These are phyloP conservation scores for Halteria grandinella DNA, from an alignment of 73 alveolate genomes.

Conservation along the genomic window DNA sequence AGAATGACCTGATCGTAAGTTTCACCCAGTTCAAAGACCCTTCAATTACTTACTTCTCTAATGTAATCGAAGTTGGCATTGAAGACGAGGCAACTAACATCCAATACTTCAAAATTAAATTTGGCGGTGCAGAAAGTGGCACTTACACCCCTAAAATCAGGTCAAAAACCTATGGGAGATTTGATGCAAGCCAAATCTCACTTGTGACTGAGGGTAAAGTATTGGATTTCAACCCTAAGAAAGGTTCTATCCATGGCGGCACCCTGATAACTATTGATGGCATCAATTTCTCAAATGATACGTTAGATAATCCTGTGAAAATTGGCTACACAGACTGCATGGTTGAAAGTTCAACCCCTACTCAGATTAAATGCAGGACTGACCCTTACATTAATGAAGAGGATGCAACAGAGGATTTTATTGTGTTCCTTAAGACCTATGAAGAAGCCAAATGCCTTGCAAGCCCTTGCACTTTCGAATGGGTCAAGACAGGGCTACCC, in stretches of 20 bases:
- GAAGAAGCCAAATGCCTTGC: constrained; percentile 26
- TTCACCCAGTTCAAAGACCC: neutral
- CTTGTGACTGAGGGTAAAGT: constrained; percentile 5
- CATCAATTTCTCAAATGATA: constrained; percentile 10
- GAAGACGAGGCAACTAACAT: too few species aligned
- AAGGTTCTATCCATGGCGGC: constrained; percentile 38
- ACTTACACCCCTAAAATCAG: neutral
- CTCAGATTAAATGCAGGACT: constrained; percentile 23
- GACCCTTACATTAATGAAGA: neutral
- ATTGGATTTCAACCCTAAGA: neutral
- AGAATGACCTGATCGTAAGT: neutral
- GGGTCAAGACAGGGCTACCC: constrained; percentile 9
- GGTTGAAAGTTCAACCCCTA: constrained; percentile 15
- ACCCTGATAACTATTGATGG: constrained; percentile 26
- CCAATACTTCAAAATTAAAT: too few species aligned
- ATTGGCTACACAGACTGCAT: constrained; percentile 39
- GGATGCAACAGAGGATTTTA: neutral
- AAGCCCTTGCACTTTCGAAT: constrained; percentile 6
- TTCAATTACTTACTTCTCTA: neutral
- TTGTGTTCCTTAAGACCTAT: constrained; percentile 21
- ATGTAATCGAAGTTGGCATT: neutral
- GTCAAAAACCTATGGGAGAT: neutral
- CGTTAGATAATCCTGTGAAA: constrained; percentile 20
- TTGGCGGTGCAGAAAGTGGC: constrained; percentile 29
- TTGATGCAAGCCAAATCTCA: neutral